Evolutionary conservation across 345 rosid genomes (phyloP), one percentile per base, ranked within the genome.

Genomic region (Nasturtium officinale): DNA sequence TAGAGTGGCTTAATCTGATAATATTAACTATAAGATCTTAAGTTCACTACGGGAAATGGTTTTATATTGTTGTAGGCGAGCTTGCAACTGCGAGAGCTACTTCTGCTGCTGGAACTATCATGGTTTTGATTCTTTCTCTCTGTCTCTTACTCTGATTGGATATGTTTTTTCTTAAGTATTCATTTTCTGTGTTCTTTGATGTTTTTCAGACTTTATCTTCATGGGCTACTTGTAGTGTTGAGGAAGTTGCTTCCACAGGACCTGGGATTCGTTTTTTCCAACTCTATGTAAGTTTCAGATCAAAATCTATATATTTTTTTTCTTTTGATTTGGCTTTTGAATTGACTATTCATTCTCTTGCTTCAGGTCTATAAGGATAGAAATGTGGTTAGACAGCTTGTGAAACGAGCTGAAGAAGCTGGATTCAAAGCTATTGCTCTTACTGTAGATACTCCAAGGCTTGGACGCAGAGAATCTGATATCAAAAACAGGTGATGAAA

Each of bases 391-490:
- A 80, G 84, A 25, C 97, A 94, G 78, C 88, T 91, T 40, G 95
- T 94, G 61, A 87, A 83, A 75, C 82, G 98, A 82, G 98, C 98
- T 28, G 97, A 91, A 77, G 82, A 82, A 79, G 97, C 96, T 77
- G 97, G 97, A 52, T 94, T 91, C 79, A 90, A 87, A 84, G 97
- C 95, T 9, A 91, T 94, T 82, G 96, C 90, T 75, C 95, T 94
- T 45, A 94, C 97, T n/a, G 96, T 88, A 25, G 98, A 94, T 74
- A 91, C 96, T 56, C 98, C 98, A 40, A 83, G 88, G 81, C 96
- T 94, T 25, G 98, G 98, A 33, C 95, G 97, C 16, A 83, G 98
- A 71, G 98, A 94, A 79, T 83, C 97, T 20, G 97, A 91, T 81
- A 94, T 94, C 82, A 94, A 91, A 85, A 94, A 91, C 83, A 86